Percentiles rank a stretch among this genome's conserved stretches.
phyloP scores from a whole-genome alignment of 2,329 filamentous ascomycete genomes.

The Cladophialophora yegresii region DNA sequence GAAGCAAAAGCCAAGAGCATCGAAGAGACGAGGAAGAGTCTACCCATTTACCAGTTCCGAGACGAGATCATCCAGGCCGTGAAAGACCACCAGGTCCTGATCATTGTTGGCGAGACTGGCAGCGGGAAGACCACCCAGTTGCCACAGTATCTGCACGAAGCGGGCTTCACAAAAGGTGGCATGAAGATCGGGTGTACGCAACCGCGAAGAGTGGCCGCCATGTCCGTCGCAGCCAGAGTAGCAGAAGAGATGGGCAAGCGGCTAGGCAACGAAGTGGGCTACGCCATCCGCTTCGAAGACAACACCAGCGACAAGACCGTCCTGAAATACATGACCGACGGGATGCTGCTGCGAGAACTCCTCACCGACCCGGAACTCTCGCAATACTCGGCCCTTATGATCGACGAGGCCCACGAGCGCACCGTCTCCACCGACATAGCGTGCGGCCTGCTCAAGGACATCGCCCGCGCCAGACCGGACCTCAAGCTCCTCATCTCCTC shows the following conservation, averaged over 20 bases:
- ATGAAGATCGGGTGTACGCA: slow-evolving; percentile 92
- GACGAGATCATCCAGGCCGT: slow-evolving; percentile 85
- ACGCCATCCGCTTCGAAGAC: slow-evolving; percentile 93
- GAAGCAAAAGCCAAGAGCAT: slow-evolving; percentile 87
- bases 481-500: slow-evolving; percentile 89
- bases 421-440: slow-evolving; percentile 90
- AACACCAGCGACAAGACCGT: slow-evolving; percentile 87
- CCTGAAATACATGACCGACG: slow-evolving; percentile 96
- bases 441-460: slow-evolving; percentile 83
- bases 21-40: slow-evolving; percentile 83
- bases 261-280: slow-evolving; percentile 88
- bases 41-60: slow-evolving; percentile 87
- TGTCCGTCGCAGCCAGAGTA: slow-evolving; percentile 95
- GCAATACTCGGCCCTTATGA: slow-evolving; percentile 86
- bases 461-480: slow-evolving; percentile 78
- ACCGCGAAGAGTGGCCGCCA: slow-evolving; percentile 90
- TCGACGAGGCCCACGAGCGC: slow-evolving; percentile 95
- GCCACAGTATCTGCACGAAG: slow-evolving; percentile 89
- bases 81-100: slow-evolving; percentile 80
- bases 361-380: slow-evolving; percentile 83
- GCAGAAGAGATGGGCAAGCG: slow-evolving; percentile 91
- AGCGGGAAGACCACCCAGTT: slow-evolving; percentile 95
- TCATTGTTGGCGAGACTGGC: slow-evolving; percentile 93
- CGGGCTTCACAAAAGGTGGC: slow-evolving; percentile 80
- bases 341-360: slow-evolving; percentile 87